Evolutionary conservation across 441 rosid genomes (phyloP).

Genomic region (Mallotus japonicus): DNA sequence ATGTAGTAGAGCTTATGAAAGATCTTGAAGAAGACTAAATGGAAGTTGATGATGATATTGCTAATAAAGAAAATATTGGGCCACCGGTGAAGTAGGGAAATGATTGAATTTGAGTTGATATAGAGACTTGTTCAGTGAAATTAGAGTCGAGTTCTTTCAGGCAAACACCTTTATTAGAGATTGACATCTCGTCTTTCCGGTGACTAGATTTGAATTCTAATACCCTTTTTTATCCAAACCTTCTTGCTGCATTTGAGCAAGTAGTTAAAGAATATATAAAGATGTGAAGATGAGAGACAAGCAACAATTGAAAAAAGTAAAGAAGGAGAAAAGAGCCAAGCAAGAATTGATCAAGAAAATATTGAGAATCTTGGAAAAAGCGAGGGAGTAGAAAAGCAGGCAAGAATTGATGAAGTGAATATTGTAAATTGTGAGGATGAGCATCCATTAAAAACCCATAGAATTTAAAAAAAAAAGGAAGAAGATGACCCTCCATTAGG

Average conservation of each 20-base stretch:
- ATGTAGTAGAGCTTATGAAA: constrained; percentile 46
- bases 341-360: neutral
- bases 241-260: constrained; percentile 61
- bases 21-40: constrained; percentile 39
- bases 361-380: neutral
- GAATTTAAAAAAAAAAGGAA: constrained; percentile 28
- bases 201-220: constrained; percentile 68
- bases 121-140: constrained; percentile 4
- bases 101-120: neutral
- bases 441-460: constrained; percentile 37
- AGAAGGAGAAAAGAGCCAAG: neutral
- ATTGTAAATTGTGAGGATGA: constrained; percentile 27
- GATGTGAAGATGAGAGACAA: constrained; percentile 36
- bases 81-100: constrained; percentile 25
- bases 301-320: constrained; percentile 21
- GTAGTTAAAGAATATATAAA: constrained; percentile 48
- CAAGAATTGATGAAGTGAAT: constrained; percentile 14
- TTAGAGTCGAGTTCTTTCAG: constrained; percentile 15
- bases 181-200: constrained; percentile 50
- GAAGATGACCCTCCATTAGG: constrained; percentile 21
- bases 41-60: constrained; percentile 28
- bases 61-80: constrained; percentile 51
- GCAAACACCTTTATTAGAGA: constrained; percentile 43
- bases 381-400: neutral
- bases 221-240: constrained; percentile 73